Evolutionary conservation across 2,329 filamentous ascomycete genomes (phyloP).

Genomic region (Hypoxylon rubiginosum): DNA sequence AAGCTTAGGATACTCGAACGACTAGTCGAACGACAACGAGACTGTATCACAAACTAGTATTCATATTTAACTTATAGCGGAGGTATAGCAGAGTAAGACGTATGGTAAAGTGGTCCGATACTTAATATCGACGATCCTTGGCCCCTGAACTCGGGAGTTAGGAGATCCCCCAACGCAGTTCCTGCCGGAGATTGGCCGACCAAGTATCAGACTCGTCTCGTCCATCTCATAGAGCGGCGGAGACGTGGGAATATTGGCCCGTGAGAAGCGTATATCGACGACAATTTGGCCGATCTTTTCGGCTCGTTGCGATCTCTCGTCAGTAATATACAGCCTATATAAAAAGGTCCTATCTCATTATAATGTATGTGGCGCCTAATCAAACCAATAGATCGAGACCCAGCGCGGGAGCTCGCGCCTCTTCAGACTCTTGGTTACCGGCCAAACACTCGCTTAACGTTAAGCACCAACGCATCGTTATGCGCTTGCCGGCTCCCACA

Average conservation of each 20-base stretch:
- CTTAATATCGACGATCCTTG: slow-evolving; percentile 47
- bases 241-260: slow-evolving; percentile 40
- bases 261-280: slow-evolving; percentile 10
- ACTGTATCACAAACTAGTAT: slow-evolving; percentile 34
- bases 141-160: slow-evolving; percentile 42
- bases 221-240: slow-evolving; percentile 27
- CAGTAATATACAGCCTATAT: slow-evolving; percentile 48
- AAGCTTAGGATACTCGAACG: slow-evolving; percentile 41
- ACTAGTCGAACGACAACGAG: slow-evolving; percentile 41
- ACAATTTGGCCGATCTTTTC: slow-evolving; percentile 29
- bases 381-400: slow-evolving; percentile 39
- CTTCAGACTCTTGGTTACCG: slow-evolving; percentile 14
- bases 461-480: slow-evolving; percentile 7
- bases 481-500: slow-evolving; percentile 3
- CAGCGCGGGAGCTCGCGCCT: slow-evolving; percentile 23
- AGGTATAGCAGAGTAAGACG: slow-evolving; percentile 36
- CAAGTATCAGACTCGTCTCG: slow-evolving; percentile 9
- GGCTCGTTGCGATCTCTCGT: slow-evolving; percentile 31
- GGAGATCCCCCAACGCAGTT: slow-evolving; percentile 28
- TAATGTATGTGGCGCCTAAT: slow-evolving; percentile 45
- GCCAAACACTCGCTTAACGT: slow-evolving; percentile 12
- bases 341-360: slow-evolving; percentile 30
- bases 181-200: slow-evolving; percentile 39
- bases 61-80: slow-evolving; percentile 44
- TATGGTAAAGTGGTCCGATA: slow-evolving; percentile 48